Evolutionary conservation across 176 grass and related monocot species (phyloP).

Genomic region (Olyra latifolia): DNA sequence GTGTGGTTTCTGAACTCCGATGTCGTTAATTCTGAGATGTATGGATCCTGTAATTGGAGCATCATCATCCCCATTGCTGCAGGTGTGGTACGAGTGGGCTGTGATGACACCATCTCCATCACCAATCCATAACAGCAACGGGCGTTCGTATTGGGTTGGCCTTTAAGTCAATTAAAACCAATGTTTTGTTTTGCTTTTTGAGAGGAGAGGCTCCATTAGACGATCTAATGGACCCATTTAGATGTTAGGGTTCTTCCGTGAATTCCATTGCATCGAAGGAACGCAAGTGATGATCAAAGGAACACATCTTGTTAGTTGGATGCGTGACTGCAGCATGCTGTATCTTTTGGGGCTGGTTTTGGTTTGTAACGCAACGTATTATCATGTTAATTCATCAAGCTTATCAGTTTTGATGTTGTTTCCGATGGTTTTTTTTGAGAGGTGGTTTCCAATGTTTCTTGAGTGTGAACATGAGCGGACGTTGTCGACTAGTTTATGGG

Average conservation of each 20-base stretch:
- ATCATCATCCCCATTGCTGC: constrained; percentile 8
- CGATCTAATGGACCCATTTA: too few relatives aligned
- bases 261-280: background rate
- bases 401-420: background rate
- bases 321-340: background rate
- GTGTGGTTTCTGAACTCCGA: background rate
- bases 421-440: background rate
- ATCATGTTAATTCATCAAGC: background rate
- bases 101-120: constrained; percentile 65
- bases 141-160: constrained; percentile 94
- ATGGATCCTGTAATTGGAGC: background rate
- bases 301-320: background rate
- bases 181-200: background rate
- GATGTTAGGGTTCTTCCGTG: background rate
- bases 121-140: constrained; percentile 87
- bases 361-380: background rate
- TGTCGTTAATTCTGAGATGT: background rate
- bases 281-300: constrained; percentile 17
- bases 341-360: background rate
- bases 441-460: too few relatives aligned
- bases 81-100: constrained; percentile 99
- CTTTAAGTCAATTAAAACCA: constrained; percentile 40
- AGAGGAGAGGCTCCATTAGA: background rate
- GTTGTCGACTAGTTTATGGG: background rate
- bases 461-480: background rate